Evolutionary conservation across 495 filamentous ascomycete genomes (phyloP).

Genomic region (Lepraria neglecta): DNA sequence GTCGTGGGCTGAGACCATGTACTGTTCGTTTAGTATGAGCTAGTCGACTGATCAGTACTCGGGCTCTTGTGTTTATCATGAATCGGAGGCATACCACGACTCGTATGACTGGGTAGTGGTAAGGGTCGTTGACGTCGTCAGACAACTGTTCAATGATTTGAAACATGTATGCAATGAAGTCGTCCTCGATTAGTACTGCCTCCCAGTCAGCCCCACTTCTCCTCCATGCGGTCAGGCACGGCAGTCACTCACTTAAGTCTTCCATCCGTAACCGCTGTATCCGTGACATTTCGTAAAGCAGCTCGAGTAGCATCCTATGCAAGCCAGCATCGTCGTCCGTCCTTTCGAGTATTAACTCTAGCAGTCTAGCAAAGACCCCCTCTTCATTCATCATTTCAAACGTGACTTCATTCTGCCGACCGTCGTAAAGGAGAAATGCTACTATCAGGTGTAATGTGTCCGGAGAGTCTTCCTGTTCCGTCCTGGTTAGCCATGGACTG

Average conservation of each 20-base stretch:
- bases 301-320: slow-evolving; percentile 75
- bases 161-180: slow-evolving; percentile 78
- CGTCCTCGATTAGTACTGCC: slow-evolving; percentile 66
- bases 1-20: slow-evolving; percentile 70
- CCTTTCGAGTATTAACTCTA: slow-evolving; percentile 69
- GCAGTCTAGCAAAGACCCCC: slow-evolving; percentile 70
- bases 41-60: slow-evolving; percentile 35
- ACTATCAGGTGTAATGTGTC: slow-evolving; percentile 73
- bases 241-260: slow-evolving; percentile 57
- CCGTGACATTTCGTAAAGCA: slow-evolving; percentile 95
- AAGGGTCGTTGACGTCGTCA: slow-evolving; percentile 87
- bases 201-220: slow-evolving; percentile 19
- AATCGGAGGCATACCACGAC: slow-evolving; percentile 60
- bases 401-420: slow-evolving; percentile 65
- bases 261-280: slow-evolving; percentile 74
- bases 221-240: not conserved
- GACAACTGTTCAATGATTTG: slow-evolving; percentile 82
- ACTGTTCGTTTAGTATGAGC: slow-evolving; percentile 97
- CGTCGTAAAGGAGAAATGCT: slow-evolving; percentile 87
- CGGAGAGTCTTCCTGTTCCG: slow-evolving; percentile 63
- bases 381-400: slow-evolving; percentile 85
- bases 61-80: not conserved
- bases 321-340: slow-evolving; percentile 60
- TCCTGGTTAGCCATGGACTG: slow-evolving; percentile 18
- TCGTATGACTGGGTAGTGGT: slow-evolving; percentile 91